These are phyloP conservation scores for Paraleonurus japonicus DNA, from an alignment of 257 asterid species.

Conservation along the genomic window DNA sequence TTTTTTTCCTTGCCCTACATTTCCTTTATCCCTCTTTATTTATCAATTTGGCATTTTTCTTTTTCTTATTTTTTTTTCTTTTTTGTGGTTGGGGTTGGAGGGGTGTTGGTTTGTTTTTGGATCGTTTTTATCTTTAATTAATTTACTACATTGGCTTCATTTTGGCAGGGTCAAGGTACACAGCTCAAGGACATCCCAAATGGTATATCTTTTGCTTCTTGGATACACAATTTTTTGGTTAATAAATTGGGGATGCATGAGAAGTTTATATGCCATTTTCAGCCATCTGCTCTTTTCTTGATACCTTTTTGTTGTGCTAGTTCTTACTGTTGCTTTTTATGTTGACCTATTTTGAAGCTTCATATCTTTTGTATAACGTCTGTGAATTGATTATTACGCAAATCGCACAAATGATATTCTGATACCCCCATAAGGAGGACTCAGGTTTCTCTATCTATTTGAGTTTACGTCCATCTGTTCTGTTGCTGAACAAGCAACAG, in stretches of 20 bases:
- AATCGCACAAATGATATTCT: neutral
- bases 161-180: slow-evolving; percentile 74
- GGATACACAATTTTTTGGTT: neutral
- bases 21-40: neutral
- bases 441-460: neutral
- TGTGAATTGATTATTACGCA: neutral
- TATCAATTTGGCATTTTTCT: neutral
- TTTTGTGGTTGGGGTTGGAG: neutral
- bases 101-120: neutral
- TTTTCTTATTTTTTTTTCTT: too few relatives aligned
- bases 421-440: neutral
- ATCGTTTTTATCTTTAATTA: slow-evolving; percentile 1
- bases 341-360: slow-evolving; percentile 9
- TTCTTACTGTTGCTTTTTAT: neutral
- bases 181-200: slow-evolving; percentile 82
- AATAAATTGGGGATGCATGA: neutral
- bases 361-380: neutral
- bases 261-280: neutral
- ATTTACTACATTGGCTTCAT: slow-evolving; percentile 10
- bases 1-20: neutral
- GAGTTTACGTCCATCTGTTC: neutral
- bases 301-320: neutral
- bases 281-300: neutral
- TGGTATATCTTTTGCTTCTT: slow-evolving; percentile 22
- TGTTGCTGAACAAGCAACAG: neutral